Base-by-base conservation (phyloP, 1,139 yeast genomes). In the Suzukiozyma palmioleophila region DNA sequence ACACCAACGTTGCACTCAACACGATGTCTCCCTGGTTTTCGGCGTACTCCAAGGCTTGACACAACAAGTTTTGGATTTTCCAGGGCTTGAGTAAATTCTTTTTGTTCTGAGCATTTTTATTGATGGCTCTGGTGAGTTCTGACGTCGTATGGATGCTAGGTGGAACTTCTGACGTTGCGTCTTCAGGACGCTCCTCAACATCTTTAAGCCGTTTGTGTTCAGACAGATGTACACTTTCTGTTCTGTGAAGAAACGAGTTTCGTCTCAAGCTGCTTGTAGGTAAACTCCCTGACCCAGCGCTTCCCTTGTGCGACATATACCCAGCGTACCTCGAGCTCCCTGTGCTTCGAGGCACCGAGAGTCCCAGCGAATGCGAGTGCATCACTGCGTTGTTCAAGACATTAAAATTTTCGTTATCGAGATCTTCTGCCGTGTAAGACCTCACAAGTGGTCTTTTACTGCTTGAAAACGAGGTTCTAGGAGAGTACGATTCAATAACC, bases 1-100 rank as follows among this genome's bases (percentile, higher is more conserved):
- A 53, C 0, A 82, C 66, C 25, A 85, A 52, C 0, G 87, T 73
- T 2, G 86, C 75, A 44, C 84, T 73, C 65, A 81, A 66, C 21
- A 81, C 67, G 21, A 81, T 58, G 50, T 84, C 88, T 0, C 95
- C 95, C 49, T 81, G 85, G 12, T 60, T 58, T 7, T 76, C 54
- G 27, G 84, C 73, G 56, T 77, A 81, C 18, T 72, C 71, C 12
- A 79, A 59, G 0, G 81, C 75, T 40, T 75, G 65, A 36, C 60
- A 54, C 14, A 71, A 48, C 13, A 71, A 50, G 32, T 50, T 56
- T 18, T 53, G 48, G 3, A 64, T 53, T 22, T 50, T 51, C 77
- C 76, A 70, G 2, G 69, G 64, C 26, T 51, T 50, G 2, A 27
- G 33, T 11, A 12, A 22, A 3, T 37, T 38, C n/a, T 41, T 42